Conservation (phyloP, 768 basidiomycete species). For the Serendipita vermifera region DNA sequence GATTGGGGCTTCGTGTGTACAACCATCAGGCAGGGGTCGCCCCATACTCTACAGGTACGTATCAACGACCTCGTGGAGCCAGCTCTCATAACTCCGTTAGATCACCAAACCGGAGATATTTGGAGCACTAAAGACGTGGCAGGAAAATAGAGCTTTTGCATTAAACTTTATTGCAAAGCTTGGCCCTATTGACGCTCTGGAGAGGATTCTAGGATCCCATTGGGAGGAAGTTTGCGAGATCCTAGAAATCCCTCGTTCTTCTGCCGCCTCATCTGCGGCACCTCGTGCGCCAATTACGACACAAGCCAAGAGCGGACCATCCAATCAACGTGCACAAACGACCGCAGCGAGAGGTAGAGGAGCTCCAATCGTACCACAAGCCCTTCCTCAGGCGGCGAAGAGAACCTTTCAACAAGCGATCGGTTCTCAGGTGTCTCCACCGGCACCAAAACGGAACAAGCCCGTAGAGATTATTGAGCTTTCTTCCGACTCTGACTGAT, state of each 20-base stretch:
- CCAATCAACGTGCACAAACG: neutral
- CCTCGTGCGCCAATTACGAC: neutral
- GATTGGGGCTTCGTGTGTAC: neutral
- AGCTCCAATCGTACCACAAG: neutral
- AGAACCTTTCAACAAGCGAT: neutral
- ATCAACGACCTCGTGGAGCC: neutral
- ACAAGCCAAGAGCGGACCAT: neutral
- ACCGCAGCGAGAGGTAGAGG: neutral
- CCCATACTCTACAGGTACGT: neutral
- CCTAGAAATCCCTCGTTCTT: conserved; percentile 20
- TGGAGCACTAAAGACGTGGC: neutral
- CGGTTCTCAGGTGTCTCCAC: neutral
- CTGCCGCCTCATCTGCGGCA: conserved; percentile 17
- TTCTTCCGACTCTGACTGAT: too few species aligned
- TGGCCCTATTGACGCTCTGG: neutral
- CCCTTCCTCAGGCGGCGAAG: neutral
- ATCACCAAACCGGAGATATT: neutral
- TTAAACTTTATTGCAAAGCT: neutral
- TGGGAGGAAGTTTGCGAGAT: conserved; percentile 24
- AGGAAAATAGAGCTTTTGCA: too few species aligned
- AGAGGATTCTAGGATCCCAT: conserved; percentile 24
- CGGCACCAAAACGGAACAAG: neutral
- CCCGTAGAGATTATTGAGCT: too few species aligned
- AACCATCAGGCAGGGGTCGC: neutral
- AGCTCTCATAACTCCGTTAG: neutral